Evolutionary conservation across 225 moss, liverwort and hornwort species (phyloP), one percentile per base, ranked within the genome.

Genomic region (Bryum argenteum): DNA sequence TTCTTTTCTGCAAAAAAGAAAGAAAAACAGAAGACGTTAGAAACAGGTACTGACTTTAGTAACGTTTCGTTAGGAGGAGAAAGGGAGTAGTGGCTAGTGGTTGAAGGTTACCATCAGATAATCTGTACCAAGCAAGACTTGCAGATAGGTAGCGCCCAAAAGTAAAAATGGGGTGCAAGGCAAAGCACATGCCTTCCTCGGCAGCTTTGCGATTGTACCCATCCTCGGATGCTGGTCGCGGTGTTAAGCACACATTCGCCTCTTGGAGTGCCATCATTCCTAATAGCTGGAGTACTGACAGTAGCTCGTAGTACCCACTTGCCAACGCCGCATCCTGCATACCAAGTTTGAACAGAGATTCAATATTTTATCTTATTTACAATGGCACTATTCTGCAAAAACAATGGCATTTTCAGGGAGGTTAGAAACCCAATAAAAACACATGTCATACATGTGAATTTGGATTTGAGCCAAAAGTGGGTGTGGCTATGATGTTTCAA

Each of bases 131-230:
- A 43, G 82, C 59, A 56, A 82, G 76, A 80, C 79, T 77, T 55
- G 82, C 71, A 61, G 82, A 76, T 77, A 85, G 74, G 71, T 85
- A 82, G 19, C 85, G 79, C 77, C 85, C 79, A 67, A 85, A 82
- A 70, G 76, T 54, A 63, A 82, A 76, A 44, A 85, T 44, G 47
- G 81, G 81, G 37, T 85, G 85, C 81, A 82, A 76, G 62, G 76
- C 78, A 45, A 75, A 78, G 76, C 81, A 81, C 79, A 79, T 82
- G 77, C 79, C 79, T 77, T 85, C 71, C 54, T 67, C 28, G 9
- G 70, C 28, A 11, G 70, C 70, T 77, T 85, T 79, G 72, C 57
- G 63, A 48, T 26, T 21, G 42, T 54, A 38, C 28, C 1, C 77
- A 53, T 82, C 77, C 41, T 14, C 48, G 0, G 67, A 63, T 2